Evolutionary conservation across 805 yeast species (phyloP).

Genomic region (Candida insectalens): DNA sequence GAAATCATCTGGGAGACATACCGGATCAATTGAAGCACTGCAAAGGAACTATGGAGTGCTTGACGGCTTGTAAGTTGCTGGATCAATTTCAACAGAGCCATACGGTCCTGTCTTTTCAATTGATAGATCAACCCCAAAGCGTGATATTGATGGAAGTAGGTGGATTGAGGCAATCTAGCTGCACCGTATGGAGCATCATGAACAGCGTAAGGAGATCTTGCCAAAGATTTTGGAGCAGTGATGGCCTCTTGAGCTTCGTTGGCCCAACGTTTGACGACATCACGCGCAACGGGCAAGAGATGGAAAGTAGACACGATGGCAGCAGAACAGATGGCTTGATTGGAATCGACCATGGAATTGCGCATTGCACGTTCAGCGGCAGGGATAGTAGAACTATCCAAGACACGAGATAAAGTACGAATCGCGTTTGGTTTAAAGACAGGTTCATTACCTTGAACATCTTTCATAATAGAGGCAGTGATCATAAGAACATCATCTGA

Average conservation of each 20-base stretch:
- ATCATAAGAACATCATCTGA: slow-evolving; percentile 96
- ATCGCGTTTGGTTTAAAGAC: slow-evolving; percentile 91
- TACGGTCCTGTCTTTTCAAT: slow-evolving; percentile 81
- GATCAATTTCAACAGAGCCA: slow-evolving; percentile 81
- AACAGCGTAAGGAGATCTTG: slow-evolving; percentile 36
- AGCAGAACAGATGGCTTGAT: slow-evolving; percentile 86
- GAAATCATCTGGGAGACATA: slow-evolving; percentile 57
- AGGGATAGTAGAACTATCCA: slow-evolving; percentile 85
- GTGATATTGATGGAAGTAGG: slow-evolving; percentile 87
- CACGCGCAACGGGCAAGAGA: slow-evolving; percentile 79
- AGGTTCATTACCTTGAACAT: slow-evolving; percentile 81
- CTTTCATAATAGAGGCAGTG: slow-evolving; percentile 96
- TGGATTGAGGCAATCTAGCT: slow-evolving; percentile 51
- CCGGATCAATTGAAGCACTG: slow-evolving; percentile 77
- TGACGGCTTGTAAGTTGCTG: slow-evolving; percentile 59
- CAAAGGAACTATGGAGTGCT: slow-evolving; percentile 67
- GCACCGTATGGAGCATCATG: slow-evolving; percentile 45
- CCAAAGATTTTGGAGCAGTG: slow-evolving; percentile 46
- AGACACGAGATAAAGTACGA: slow-evolving; percentile 79
- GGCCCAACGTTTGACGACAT: slow-evolving; percentile 86
- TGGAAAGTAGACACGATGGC: slow-evolving; percentile 89
- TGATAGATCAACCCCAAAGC: slow-evolving; percentile 87
- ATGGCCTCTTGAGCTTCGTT: slow-evolving; percentile 94
- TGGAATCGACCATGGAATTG: slow-evolving; percentile 84
- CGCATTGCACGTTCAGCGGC: slow-evolving; percentile 89